Evolutionary conservation across 345 rosid genomes (phyloP), one percentile per base, ranked within the genome.

Genomic region (Gossypium australe): DNA sequence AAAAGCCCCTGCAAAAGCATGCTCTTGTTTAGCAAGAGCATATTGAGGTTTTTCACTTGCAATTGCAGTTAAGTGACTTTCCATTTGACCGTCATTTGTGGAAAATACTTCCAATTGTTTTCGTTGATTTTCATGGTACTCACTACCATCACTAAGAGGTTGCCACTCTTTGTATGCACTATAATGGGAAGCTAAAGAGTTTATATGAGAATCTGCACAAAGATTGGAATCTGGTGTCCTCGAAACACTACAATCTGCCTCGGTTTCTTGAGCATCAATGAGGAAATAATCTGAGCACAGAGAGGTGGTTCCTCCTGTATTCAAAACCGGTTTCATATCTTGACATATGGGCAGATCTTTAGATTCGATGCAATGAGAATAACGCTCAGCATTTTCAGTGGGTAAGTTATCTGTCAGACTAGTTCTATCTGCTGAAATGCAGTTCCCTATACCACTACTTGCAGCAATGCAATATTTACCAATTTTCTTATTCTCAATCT

Each of bases 1-100:
- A 74, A 89, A 84, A 55, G 97, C 97, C 78, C 98, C 98, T 3
- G 97, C 92, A 84, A 90, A 88, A 78, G 98, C 98, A 86, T 94
- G 97, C 76, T 85, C 85, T 82, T 86, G 90, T 88, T 86, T 90
- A 76, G 89, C 89, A 77, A 83, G 67, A 27, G 84, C 48, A 78
- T 59, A 73, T 38, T 71, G 73, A 70, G 88, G 78, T 43, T 81
- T 81, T 83, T 80, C 84, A 62, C 11, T 24, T 61, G 79, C 64
- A 61, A 73, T 58, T 13, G 79, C 64, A 61, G 75, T 58, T 13
- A 78, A 64, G 71, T 47, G 74, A 44, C 79, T 77, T 67, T 81
- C 80, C 45, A 14, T 48, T 58, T 17, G 59, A 74, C 47, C 55
- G 13, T 74, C 74, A 61, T 79, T 67, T 51, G 27, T 27, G 55